Base-by-base conservation (phyloP, 805 yeast species). In the Monosporozyma yasuniensis region DNA sequence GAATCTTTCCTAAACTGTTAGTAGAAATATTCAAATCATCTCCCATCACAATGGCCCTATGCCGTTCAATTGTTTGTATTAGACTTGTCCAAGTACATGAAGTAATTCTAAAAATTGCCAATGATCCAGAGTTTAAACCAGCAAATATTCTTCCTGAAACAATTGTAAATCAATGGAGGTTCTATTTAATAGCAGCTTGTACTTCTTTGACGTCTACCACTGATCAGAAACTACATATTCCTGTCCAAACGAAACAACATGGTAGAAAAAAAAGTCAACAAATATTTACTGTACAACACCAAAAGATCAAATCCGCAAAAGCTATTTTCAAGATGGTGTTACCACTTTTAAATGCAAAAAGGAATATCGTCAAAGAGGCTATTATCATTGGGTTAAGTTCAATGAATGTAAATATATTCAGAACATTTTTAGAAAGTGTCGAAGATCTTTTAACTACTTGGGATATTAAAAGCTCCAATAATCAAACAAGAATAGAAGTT, bases 11-110 rank as follows among this genome's bases (percentile, higher is more conserved):
- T 1, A 77, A 76, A 35, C 69, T 93, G 2, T 68, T 93, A 41
- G 80, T 77, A 32, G 72, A 80, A 1, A 80, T 93, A 52, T 88
- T 87, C 53, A 86, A 80, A 52, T 76, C 75, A 45, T 89, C 95
- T 60, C 98, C 99, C 0, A 83, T 91, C 61, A 91, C 96, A 0
- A 88, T 91, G 66, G 99, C 98, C 0, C 72, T 93, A 50, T 88
- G 96, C 54, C 78, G 99, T 8, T 84, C 95, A 2, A 83, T 87
- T 53, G 95, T 93, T 8, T 91, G 98, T 66, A 83, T 87, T 18
- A 68, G 97, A 47, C 66, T 93, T 50, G 95, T 90, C 4, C 96
- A 88, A 58, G 78, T 93, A 64, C 87, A 84, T 63, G 90, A 84
- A 60, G 74, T 77, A 27, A 75, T 85, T 34, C 70, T 79, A 35